phyloP scores from a whole-genome alignment of 441 rosid genomes.

The Melastoma candidum region DNA sequence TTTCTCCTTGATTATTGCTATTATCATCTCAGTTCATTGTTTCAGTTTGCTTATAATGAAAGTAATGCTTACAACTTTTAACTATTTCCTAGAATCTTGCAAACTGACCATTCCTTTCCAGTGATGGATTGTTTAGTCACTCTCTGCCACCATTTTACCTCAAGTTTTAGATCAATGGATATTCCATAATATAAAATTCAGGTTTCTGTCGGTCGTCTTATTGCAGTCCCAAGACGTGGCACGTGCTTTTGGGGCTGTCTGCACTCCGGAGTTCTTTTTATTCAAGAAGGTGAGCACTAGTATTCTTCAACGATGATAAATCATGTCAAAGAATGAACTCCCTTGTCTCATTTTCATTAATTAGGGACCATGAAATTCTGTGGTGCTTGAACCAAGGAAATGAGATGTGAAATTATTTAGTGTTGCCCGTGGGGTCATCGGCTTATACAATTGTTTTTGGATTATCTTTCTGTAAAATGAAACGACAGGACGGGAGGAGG shows the following conservation, averaged over 20 bases:
- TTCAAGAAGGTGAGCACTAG: slow-evolving; percentile 54
- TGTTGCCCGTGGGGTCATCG: neutral
- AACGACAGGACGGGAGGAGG: slow-evolving; percentile 67
- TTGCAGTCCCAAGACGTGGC: slow-evolving; percentile 78
- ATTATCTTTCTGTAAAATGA: slow-evolving; percentile 3
- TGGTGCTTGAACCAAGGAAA: slow-evolving; percentile 3
- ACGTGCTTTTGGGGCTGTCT: slow-evolving; percentile 66
- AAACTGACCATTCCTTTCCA: no score
- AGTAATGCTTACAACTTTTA: no score
- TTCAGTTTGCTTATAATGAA: no score
- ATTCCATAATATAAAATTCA: no score
- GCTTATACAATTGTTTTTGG: neutral
- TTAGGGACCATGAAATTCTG: neutral
- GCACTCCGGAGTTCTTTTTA: slow-evolving; percentile 82
- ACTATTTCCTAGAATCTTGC: no score
- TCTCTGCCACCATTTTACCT: no score
- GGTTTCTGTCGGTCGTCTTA: neutral
- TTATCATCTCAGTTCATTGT: no score
- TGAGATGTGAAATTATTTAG: neutral
- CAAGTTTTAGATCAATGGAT: no score
- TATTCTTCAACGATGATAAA: neutral
- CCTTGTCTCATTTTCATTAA: neutral
- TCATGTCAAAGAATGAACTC: neutral
- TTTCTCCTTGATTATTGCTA: no score
- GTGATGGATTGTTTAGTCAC: no score